Evolutionary conservation across 345 rosid genomes (phyloP).

Genomic region (Populus ilicifolia): DNA sequence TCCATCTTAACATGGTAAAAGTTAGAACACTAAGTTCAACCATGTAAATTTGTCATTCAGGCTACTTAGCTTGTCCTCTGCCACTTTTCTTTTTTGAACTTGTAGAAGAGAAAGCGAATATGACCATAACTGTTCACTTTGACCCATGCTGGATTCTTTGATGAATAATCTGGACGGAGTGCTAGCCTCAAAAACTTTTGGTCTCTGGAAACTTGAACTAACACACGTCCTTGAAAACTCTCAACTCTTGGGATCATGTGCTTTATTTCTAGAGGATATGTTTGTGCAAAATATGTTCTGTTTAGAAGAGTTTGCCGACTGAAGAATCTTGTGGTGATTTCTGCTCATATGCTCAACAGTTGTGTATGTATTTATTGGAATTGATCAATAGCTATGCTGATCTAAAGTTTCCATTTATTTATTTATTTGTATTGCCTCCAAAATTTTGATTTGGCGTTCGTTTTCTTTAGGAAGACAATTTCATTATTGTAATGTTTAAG

Average conservation of each 20-base stretch:
- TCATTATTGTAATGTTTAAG: not conserved
- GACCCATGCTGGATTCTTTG: not conserved
- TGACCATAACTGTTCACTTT: not conserved
- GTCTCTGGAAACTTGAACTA: not conserved
- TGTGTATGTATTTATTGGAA: not conserved
- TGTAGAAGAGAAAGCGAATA: too few relatives aligned
- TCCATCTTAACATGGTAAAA: too few relatives aligned
- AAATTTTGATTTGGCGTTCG: not conserved
- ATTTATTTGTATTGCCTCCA: not conserved
- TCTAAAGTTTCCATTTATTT: not conserved
- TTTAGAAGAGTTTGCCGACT: not conserved
- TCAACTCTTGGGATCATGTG: not conserved
- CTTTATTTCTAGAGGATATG: not conserved
- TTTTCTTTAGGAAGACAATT: not conserved
- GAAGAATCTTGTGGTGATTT: not conserved
- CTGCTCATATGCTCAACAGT: not conserved
- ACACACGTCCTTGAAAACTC: not conserved
- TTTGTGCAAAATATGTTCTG: not conserved
- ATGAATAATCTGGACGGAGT: not conserved
- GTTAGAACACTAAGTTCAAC: too few relatives aligned
- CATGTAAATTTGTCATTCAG: too few relatives aligned
- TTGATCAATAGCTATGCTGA: not conserved
- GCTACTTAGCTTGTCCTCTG: too few relatives aligned
- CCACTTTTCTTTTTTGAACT: too few relatives aligned
- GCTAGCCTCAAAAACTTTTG: not conserved